Conservation (phyloP, 1,284 basidiomycete genomes). For the Leccinum huronense region DNA sequence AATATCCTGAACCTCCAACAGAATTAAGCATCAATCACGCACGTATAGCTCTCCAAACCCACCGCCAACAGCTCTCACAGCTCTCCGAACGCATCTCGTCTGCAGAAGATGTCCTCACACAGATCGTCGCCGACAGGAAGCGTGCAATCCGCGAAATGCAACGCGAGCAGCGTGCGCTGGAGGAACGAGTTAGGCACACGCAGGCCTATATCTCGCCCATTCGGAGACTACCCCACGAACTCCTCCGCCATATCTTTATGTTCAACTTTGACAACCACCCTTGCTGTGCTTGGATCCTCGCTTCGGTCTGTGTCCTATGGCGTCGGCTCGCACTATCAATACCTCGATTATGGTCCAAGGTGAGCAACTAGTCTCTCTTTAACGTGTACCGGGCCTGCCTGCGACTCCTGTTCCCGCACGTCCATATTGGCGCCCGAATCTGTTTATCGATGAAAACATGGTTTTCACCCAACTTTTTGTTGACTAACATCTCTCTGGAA, state of each 20-base stretch:
- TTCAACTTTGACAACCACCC: conserved; percentile 65
- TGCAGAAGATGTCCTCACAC: conserved; percentile 54
- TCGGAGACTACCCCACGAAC: conserved; percentile 60
- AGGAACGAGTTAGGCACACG: conserved; percentile 46
- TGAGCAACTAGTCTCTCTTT: conserved; percentile 35
- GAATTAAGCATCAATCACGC: conserved; percentile 49
- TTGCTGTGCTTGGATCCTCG: conserved; percentile 67
- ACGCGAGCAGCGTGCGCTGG: conserved; percentile 45
- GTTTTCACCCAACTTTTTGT: conserved; percentile 6
- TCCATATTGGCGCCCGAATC: conserved; percentile 16
- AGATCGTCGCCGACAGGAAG: conserved; percentile 54
- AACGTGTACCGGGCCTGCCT: conserved; percentile 5
- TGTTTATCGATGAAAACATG: conserved; percentile 20
- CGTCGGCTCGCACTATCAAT: conserved; percentile 58
- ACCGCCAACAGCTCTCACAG: conserved; percentile 35
- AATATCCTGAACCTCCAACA: conserved; percentile 54
- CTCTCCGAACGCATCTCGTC: conserved; percentile 41
- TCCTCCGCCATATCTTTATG: conserved; percentile 64
- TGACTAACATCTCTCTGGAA: conserved; percentile 1
- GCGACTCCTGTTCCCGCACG: conserved; percentile 8
- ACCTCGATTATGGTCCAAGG: conserved; percentile 72
- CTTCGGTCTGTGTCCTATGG: conserved; percentile 64
- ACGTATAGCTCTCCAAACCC: conserved; percentile 39
- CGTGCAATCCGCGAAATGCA: conserved; percentile 52
- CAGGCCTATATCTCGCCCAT: conserved; percentile 68